Evolutionary conservation across 1,139 yeast species (phyloP), one percentile per base, ranked within the genome.

Genomic region (Scheffersomyces quercinus): DNA sequence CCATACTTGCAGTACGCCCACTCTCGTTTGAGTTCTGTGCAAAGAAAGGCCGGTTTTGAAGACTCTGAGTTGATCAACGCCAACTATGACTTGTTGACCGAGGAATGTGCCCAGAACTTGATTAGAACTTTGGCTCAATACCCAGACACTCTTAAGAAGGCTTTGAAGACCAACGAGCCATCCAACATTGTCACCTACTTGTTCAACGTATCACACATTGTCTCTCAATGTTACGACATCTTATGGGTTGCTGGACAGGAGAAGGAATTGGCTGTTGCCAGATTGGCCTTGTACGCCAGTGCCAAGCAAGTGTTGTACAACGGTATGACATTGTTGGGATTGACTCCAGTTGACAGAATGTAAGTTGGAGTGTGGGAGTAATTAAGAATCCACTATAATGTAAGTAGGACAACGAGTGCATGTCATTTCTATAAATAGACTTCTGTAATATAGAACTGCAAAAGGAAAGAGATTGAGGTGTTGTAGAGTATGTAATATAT

Each of bases 321-420:
- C 62, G 99, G 98, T 77, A 86, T 95, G 95, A 75, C 75, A 39
- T 75, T 95, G 62, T 76, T 95, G 61, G 97, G 97, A 47, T 79
- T 95, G 64, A 91, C 98, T 43, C 99, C 99, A 26, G 99, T 95
- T 53, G 97, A 93, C 61, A 86, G 99, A 82, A 93, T 93, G 99
- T 93, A 77, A 68, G 32, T 32, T 11, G 14, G 26, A 20, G 26
- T 20, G 26, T 20, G 26, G 26, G 8, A 20, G 26, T 20, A 20
- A 20, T 20, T 20, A 6, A 20, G 26, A 3, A 6, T 20, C 8
- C 26, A 20, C 26, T 20, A 20, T 20, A 20, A 20, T 20, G 26
- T 20, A 20, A 20, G 26, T 20, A 20, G 26, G 26, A 20, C 26
- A 6, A 20, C 26, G 26, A 20, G 26, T 20, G 26, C 26, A 20